Percentiles rank a stretch among this genome's conserved stretches.
phyloP scores from a whole-genome alignment of 2,329 filamentous ascomycete genomes.

The Colletotrichum melonis region DNA sequence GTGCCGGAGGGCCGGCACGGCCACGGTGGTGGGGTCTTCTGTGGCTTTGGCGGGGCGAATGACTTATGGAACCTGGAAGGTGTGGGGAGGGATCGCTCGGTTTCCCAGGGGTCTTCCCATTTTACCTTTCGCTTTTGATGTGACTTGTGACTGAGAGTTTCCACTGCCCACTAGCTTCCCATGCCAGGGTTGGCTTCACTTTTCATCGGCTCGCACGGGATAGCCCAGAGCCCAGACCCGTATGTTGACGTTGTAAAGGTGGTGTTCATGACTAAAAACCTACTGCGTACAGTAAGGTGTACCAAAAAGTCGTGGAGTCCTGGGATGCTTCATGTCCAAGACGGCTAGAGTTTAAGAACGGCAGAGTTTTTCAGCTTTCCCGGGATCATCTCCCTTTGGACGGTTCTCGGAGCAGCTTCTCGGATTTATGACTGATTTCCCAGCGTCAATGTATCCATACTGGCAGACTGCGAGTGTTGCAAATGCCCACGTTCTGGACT shows the following conservation, averaged over 20 bases:
- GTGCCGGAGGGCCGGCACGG: slow-evolving; percentile 9
- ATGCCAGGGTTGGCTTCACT: background rate
- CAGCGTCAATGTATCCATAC: background rate
- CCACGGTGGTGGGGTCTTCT: slow-evolving; percentile 4
- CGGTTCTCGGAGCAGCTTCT: background rate
- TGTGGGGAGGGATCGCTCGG: slow-evolving; percentile 15
- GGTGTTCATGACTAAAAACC: slow-evolving; percentile 16
- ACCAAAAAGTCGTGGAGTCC: background rate
- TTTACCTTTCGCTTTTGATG: background rate
- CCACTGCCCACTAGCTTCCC: background rate
- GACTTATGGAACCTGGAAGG: background rate
- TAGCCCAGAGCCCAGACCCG: background rate
- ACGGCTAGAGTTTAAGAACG: background rate
- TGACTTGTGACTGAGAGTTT: background rate
- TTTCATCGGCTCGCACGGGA: slow-evolving; percentile 2
- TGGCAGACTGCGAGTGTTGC: background rate
- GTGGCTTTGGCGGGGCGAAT: slow-evolving; percentile 27
- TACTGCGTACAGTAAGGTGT: too few species aligned
- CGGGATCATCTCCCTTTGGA: background rate
- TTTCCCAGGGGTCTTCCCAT: slow-evolving; percentile 1
- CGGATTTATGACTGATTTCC: background rate
- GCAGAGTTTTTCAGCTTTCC: background rate
- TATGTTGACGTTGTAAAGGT: slow-evolving; percentile 2
- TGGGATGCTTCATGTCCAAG: slow-evolving; percentile 3
- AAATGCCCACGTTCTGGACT: background rate